Percentiles rank a stretch among this genome's conserved stretches.
These are phyloP conservation scores for Neonothopanus nambi DNA, from an alignment of 1,284 basidiomycete species.

Conservation along the genomic window DNA sequence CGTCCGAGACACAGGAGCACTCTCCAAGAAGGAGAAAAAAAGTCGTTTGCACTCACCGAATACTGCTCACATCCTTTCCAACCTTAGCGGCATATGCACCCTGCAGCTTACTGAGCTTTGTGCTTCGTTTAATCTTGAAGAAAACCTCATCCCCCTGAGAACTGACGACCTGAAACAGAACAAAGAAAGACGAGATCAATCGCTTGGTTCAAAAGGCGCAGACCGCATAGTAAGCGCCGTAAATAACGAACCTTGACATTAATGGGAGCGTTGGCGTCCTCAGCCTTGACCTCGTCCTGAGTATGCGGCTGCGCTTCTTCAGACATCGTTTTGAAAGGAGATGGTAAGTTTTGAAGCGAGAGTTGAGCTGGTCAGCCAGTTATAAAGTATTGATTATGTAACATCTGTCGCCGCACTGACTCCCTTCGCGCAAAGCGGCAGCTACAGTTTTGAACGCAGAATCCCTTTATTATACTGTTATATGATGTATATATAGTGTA, in stretches of 20 bases:
- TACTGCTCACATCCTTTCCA: slow-evolving; percentile 84
- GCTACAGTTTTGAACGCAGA: too few species aligned
- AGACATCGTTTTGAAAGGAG: slow-evolving; percentile 51
- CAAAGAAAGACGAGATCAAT: slow-evolving; percentile 9
- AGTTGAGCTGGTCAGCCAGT: background rate
- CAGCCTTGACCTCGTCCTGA: slow-evolving; percentile 55
- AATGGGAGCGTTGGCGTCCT: slow-evolving; percentile 71
- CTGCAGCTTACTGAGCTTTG: slow-evolving; percentile 92
- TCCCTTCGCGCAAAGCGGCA: background rate
- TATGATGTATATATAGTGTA: too few species aligned
- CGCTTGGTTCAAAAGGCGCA: too few species aligned
- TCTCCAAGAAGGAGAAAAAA: background rate
- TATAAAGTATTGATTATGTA: background rate
- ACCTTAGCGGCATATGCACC: slow-evolving; percentile 93
- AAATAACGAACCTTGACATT: slow-evolving; percentile 73
- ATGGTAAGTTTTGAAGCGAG: background rate
- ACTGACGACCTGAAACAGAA: slow-evolving; percentile 63
- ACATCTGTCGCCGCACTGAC: background rate
- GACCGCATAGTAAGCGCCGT: background rate
- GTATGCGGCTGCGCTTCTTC: slow-evolving; percentile 50
- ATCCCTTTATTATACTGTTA: too few species aligned
- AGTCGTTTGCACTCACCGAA: slow-evolving; percentile 61
- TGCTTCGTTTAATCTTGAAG: slow-evolving; percentile 97
- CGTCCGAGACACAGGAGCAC: background rate
- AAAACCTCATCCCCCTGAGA: slow-evolving; percentile 88